phyloP scores from a whole-genome alignment of 1,284 basidiomycete genomes.

The Omphalotus olearius region DNA sequence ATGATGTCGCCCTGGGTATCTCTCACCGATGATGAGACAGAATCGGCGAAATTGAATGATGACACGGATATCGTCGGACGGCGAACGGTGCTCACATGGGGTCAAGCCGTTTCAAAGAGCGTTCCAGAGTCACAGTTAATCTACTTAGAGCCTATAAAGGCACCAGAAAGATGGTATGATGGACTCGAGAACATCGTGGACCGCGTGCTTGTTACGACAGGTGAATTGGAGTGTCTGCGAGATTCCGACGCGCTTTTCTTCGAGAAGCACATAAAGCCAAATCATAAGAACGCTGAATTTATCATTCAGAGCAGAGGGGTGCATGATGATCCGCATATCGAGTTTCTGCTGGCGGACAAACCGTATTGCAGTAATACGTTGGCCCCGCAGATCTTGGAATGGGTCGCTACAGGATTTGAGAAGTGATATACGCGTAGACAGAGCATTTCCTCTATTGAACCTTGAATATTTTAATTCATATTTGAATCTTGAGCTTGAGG shows the following conservation, averaged over 20 bases:
- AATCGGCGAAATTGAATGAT: constrained; percentile 14
- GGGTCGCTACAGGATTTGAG: constrained; percentile 16
- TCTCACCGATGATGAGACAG: constrained; percentile 16
- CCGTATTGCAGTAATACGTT: constrained; percentile 8
- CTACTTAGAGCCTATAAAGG: constrained; percentile 21
- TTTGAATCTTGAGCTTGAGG: too few species aligned
- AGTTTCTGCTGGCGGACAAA: constrained; percentile 18
- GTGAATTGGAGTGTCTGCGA: constrained; percentile 21
- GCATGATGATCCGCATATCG: constrained; percentile 26
- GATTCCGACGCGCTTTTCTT: constrained; percentile 19
- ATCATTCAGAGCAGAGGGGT: constrained; percentile 24
- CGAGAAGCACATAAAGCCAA: constrained; percentile 11
- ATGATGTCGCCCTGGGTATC: constrained; percentile 32
- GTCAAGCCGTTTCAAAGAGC: constrained; percentile 15
- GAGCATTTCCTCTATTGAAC: too few species aligned
- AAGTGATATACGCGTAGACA: background rate
- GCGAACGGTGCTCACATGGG: constrained; percentile 14
- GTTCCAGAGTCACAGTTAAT: constrained; percentile 17
- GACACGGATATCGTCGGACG: constrained; percentile 16
- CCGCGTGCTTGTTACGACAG: constrained; percentile 24
- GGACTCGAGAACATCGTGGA: constrained; percentile 20
- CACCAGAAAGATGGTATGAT: constrained; percentile 20
- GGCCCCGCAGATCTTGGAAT: constrained; percentile 17
- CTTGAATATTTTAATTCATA: too few species aligned
- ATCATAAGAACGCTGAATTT: constrained; percentile 17